These are phyloP conservation scores for Podila clonocystis DNA, from an alignment of 192 early-diverging fungal genomes.

Conservation along the genomic window DNA sequence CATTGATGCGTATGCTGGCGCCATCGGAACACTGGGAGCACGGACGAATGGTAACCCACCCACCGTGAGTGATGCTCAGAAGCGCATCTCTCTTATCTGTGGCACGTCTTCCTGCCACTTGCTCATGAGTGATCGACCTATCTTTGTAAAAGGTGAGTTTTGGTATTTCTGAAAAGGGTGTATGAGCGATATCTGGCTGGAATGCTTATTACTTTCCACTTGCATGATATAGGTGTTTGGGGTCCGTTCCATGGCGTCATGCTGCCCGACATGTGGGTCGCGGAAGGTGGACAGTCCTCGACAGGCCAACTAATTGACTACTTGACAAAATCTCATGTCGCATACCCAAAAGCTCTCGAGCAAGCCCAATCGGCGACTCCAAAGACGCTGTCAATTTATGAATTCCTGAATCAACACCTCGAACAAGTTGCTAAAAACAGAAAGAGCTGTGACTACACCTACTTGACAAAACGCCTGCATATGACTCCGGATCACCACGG, in stretches of 20 bases:
- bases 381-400: constrained; percentile 51
- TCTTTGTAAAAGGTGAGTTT: constrained; percentile 64
- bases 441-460: constrained; percentile 22
- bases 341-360: constrained; percentile 46
- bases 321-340: constrained; percentile 67
- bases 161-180: background rate
- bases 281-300: constrained; percentile 81
- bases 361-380: constrained; percentile 15
- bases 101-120: constrained; percentile 83
- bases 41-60: constrained; percentile 25
- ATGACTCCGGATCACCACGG: constrained; percentile 84
- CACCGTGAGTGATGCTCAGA: constrained; percentile 33
- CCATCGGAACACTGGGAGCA: constrained; percentile 64
- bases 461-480: constrained; percentile 62
- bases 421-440: constrained; percentile 25
- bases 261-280: constrained; percentile 63
- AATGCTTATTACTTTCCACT: background rate
- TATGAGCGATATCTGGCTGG: too few relatives aligned
- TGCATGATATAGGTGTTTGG: constrained; percentile 47
- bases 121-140: constrained; percentile 57
- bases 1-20: constrained; percentile 83
- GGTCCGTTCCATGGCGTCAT: constrained; percentile 71
- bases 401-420: constrained; percentile 61
- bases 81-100: constrained; percentile 62
- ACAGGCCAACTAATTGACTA: constrained; percentile 76